Evolutionary conservation across 129 eudicot species (phyloP).

Genomic region (Pittosporum tobira): DNA sequence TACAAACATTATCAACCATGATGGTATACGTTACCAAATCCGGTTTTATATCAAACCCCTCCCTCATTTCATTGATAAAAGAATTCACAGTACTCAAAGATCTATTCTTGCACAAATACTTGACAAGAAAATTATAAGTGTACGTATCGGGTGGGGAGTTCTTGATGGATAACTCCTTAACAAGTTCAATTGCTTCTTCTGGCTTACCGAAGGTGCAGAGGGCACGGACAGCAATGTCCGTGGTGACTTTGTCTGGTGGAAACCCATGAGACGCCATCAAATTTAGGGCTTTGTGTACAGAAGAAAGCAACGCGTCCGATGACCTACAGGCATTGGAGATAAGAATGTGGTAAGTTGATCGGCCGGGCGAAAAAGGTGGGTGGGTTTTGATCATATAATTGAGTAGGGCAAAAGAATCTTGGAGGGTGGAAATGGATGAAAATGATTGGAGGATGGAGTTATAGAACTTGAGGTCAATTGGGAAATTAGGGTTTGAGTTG

Average conservation of each 20-base stretch:
- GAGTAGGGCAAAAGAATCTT: slow-evolving; percentile 50
- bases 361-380: slow-evolving; percentile 69
- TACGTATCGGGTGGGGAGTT: slow-evolving; percentile 45
- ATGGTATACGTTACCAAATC: slow-evolving; percentile 88
- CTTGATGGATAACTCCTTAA: slow-evolving; percentile 47
- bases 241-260: slow-evolving; percentile 55
- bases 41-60: slow-evolving; percentile 43
- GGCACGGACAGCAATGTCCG: slow-evolving; percentile 65
- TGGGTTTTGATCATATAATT: slow-evolving; percentile 49
- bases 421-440: slow-evolving; percentile 30
- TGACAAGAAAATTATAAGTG: slow-evolving; percentile 66
- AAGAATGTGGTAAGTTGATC: slow-evolving; percentile 49
- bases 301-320: slow-evolving; percentile 18
- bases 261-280: slow-evolving; percentile 53
- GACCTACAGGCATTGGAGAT: slow-evolving; percentile 36
- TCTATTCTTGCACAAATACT: slow-evolving; percentile 34
- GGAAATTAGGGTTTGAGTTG: slow-evolving; percentile 9
- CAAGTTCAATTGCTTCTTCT: slow-evolving; percentile 50
- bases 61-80: slow-evolving; percentile 56
- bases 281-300: slow-evolving; percentile 30
- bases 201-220: slow-evolving; percentile 44
- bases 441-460: slow-evolving; percentile 58
- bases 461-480: slow-evolving; percentile 33
- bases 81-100: slow-evolving; percentile 41
- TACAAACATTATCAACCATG: slow-evolving; percentile 88